Conservation (phyloP, 2,329 filamentous ascomycete species). For the Byssothecium circinans region DNA sequence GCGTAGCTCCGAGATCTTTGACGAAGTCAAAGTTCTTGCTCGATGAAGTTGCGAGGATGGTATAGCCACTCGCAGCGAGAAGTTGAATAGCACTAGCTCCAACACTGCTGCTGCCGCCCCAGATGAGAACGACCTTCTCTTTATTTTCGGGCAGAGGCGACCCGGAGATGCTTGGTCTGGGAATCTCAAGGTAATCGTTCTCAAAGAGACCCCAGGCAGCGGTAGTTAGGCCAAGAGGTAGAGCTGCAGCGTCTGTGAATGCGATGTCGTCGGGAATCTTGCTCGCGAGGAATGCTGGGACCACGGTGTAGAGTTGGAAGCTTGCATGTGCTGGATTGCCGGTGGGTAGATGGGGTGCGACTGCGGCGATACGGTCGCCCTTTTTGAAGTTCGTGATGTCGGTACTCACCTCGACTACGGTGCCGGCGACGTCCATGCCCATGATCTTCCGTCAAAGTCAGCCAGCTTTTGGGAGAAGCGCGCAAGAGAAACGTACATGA, state of each 20-base stretch:
- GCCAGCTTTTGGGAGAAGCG: background rate
- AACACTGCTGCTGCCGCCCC: constrained; percentile 48
- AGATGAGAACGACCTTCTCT: constrained; percentile 40
- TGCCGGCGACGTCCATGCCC: constrained; percentile 46
- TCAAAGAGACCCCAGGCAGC: constrained; percentile 43
- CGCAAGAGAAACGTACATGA: constrained; percentile 1
- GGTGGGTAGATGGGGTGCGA: constrained; percentile 3
- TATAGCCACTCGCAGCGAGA: constrained; percentile 38
- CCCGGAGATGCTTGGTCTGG: constrained; percentile 30
- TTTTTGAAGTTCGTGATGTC: constrained; percentile 43
- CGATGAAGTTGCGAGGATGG: constrained; percentile 47
- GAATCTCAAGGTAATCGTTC: constrained; percentile 35
- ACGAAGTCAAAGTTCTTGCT: constrained; percentile 50
- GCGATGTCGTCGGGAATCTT: constrained; percentile 36
- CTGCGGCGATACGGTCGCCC: constrained; percentile 46
- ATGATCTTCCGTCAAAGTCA: constrained; percentile 35
- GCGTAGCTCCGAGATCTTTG: constrained; percentile 48
- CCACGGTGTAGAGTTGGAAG: constrained; percentile 30
- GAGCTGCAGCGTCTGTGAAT: constrained; percentile 40
- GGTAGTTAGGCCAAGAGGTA: constrained; percentile 45
- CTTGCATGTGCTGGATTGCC: constrained; percentile 6
- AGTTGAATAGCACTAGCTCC: constrained; percentile 46
- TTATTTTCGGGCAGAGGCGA: background rate
- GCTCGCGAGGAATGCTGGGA: constrained; percentile 20
- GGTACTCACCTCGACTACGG: constrained; percentile 45